A percentile compares a stretch with the other conserved stretches of the same genome.
Evolutionary conservation across 257 asterid genomes (phyloP).

Genomic region (Fraxinus pennsylvanica): DNA sequence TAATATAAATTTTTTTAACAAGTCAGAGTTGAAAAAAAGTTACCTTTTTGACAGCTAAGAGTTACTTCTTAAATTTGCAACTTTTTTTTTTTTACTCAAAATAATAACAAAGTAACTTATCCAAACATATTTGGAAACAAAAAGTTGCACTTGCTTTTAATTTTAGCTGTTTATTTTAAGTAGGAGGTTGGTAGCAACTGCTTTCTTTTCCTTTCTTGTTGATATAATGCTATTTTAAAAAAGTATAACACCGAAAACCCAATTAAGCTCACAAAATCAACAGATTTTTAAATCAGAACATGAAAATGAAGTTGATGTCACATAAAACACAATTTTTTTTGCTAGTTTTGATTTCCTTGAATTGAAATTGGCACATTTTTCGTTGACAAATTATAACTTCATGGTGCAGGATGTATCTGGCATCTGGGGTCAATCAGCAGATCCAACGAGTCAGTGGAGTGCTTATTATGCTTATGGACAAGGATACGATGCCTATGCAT

Average conservation of each 20-base stretch:
- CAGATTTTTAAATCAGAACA: not conserved
- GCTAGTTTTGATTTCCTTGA: not conserved
- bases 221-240: not conserved
- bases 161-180: not conserved
- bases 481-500: constrained; percentile 89
- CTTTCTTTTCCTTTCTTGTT: not conserved
- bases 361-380: not conserved
- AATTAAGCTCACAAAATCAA: not conserved
- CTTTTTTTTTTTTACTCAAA: not conserved
- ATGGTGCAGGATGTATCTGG: constrained; percentile 63
- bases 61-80: not conserved
- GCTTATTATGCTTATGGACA: constrained; percentile 94
- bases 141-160: not conserved
- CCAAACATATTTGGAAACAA: not conserved
- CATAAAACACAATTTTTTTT: not conserved
- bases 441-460: constrained; percentile 78
- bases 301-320: not conserved
- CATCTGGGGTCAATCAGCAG: constrained; percentile 73
- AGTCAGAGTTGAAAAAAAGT: not conserved
- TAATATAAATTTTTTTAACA: not conserved
- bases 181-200: not conserved
- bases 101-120: not conserved
- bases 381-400: constrained; percentile 18
- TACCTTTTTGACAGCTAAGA: not conserved
- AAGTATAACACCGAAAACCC: not conserved